phyloP scores from a whole-genome alignment of 75 land plant species.

The Azolla pinnata region DNA sequence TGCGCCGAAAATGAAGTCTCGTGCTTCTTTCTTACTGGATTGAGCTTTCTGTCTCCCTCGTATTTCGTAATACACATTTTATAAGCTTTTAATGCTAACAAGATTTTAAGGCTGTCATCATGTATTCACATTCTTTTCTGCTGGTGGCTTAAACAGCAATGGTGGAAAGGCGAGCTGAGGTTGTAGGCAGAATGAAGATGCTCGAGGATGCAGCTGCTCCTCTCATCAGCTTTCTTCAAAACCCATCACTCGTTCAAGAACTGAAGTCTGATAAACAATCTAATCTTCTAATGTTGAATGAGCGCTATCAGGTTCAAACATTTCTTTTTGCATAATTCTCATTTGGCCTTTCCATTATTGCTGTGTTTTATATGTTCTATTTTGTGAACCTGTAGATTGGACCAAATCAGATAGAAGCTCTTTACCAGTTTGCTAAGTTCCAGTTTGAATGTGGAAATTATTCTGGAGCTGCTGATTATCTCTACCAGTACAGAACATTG shows the following conservation, averaged over 20 bases:
- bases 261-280: conserved; percentile 71
- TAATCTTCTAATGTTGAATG: conserved; percentile 91
- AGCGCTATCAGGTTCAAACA: conserved; percentile 62
- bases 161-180: conserved; percentile 89
- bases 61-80: no score
- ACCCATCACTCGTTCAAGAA: conserved; percentile 76
- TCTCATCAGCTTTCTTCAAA: conserved; percentile 71
- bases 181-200: conserved; percentile 70
- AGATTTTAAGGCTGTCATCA: no score
- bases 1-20: no score
- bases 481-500: conserved; percentile 83
- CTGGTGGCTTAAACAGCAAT: conserved; percentile 65
- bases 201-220: conserved; percentile 87
- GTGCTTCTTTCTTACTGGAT: no score
- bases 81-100: no score
- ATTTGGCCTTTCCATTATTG: neutral
- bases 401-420: conserved; percentile 83
- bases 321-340: neutral
- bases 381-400: conserved; percentile 53
- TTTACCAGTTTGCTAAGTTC: conserved; percentile 98
- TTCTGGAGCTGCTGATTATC: conserved; percentile 92
- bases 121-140: no score
- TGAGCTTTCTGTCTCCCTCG: no score
- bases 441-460: conserved; percentile 99
- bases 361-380: neutral